phyloP scores from a whole-genome alignment of 768 basidiomycete genomes.

The Pulveroboletus sp. region DNA sequence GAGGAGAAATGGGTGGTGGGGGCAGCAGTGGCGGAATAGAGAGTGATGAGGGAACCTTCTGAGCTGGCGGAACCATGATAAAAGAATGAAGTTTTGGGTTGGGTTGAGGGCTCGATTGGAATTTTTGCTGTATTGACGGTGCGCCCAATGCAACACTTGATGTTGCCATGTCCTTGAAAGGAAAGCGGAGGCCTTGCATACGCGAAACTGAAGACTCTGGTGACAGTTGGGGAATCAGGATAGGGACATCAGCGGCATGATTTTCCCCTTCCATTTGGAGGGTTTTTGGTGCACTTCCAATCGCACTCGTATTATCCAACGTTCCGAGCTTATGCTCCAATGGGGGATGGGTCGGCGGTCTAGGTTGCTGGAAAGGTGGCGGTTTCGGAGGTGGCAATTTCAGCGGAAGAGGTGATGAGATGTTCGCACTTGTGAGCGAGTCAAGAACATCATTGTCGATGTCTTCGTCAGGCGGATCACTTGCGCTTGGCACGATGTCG shows the following conservation, averaged over 20 bases:
- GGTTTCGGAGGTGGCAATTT: conserved; percentile 46
- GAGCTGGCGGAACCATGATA: conserved; percentile 22
- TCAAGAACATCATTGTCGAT: conserved; percentile 32
- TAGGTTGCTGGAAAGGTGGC: conserved; percentile 31
- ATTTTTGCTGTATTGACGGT: conserved; percentile 10
- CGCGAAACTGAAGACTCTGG: conserved; percentile 20
- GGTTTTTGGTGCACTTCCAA: not conserved
- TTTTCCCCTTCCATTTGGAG: conserved; percentile 1
- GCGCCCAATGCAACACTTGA: conserved; percentile 1
- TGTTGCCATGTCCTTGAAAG: conserved; percentile 1
- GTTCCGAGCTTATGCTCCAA: conserved; percentile 3
- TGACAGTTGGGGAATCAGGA: conserved; percentile 25
- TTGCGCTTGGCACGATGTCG: conserved; percentile 55
- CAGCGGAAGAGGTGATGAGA: conserved; percentile 37
- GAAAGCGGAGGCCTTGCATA: conserved; percentile 12
- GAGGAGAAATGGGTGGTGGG: conserved; percentile 27
- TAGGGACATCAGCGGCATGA: conserved; percentile 8
- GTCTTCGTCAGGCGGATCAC: conserved; percentile 36
- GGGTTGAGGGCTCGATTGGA: conserved; percentile 17
- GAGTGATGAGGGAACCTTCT: conserved; percentile 20
- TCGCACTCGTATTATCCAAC: not conserved
- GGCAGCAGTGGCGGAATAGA: conserved; percentile 28
- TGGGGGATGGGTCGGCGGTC: conserved; percentile 11
- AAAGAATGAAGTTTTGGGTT: conserved; percentile 16
- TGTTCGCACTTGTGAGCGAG: conserved; percentile 39